Conservation (phyloP, 176 grass and related monocot species). For the Zea mays region DNA sequence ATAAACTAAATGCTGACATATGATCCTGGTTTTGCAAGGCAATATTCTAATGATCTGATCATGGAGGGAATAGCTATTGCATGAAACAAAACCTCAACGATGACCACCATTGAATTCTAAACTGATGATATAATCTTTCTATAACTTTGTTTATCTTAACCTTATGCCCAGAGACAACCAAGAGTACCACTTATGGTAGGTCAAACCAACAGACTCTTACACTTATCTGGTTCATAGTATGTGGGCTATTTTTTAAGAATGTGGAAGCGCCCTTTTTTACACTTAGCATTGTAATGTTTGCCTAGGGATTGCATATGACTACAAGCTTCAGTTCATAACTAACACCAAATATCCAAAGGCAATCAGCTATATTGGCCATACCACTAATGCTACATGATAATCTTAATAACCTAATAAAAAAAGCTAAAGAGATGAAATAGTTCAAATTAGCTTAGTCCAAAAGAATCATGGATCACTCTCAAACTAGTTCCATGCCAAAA, state of each 20-base stretch:
- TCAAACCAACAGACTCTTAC: slow-evolving; percentile 7
- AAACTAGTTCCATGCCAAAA: not conserved
- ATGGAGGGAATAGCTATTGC: not conserved
- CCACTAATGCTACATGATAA: not conserved
- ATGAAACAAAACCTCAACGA: not conserved
- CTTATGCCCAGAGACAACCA: slow-evolving; percentile 6
- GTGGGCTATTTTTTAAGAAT: not conserved
- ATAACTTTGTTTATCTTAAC: not conserved
- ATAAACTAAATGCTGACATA: not conserved
- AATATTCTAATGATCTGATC: not conserved
- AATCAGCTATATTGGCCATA: not conserved
- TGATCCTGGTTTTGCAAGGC: not conserved
- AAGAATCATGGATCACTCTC: not conserved
- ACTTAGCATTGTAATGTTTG: not conserved
- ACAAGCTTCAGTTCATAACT: slow-evolving; percentile 8
- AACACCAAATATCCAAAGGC: not conserved
- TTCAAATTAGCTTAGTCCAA: slow-evolving; percentile 14
- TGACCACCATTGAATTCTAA: not conserved
- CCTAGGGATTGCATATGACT: slow-evolving; percentile 6
- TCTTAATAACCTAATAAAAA: not conserved
- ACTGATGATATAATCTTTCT: slow-evolving; percentile 4
- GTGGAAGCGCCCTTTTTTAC: slow-evolving; percentile 19
- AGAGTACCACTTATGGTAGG: not conserved
- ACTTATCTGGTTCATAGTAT: slow-evolving; percentile 3
- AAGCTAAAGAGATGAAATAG: not conserved